A percentile compares a stretch with the other conserved stretches of the same genome.
Conservation (phyloP, 2,329 filamentous ascomycete genomes). For the Pseudonectria buxi region DNA sequence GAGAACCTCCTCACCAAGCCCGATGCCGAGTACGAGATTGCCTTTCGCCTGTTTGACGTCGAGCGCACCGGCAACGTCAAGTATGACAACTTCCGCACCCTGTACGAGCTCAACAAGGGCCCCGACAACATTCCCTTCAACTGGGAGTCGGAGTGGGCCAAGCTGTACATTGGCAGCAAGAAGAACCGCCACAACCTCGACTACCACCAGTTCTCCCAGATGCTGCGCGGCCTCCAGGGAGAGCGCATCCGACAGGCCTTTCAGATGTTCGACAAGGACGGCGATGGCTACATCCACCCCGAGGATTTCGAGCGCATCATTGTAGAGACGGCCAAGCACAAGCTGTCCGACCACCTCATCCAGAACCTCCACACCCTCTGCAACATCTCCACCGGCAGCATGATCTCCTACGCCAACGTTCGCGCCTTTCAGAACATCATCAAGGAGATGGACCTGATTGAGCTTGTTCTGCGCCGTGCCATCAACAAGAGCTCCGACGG, state of each 20-base stretch:
- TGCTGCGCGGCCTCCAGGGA: conserved; percentile 92
- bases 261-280: conserved; percentile 81
- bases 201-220: conserved; percentile 95
- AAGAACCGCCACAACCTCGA: conserved; percentile 85
- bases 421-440: conserved; percentile 98
- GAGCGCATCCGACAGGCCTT: conserved; percentile 96
- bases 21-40: conserved; percentile 97
- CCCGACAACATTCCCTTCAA: conserved; percentile 82
- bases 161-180: conserved; percentile 84
- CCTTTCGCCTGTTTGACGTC: conserved; percentile 91
- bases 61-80: conserved; percentile 78
- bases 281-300: conserved; percentile 90
- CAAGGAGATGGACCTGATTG: conserved; percentile 94
- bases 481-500: conserved; percentile 77
- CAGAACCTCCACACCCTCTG: conserved; percentile 87
- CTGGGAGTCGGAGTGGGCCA: conserved; percentile 96
- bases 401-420: conserved; percentile 96
- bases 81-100: conserved; percentile 77
- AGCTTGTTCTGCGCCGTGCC: conserved; percentile 85
- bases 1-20: conserved; percentile 90
- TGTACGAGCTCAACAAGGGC: conserved; percentile 88
- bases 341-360: conserved; percentile 92
- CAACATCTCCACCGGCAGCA: conserved; percentile 86
- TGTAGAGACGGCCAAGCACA: conserved; percentile 84
- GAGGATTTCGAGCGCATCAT: conserved; percentile 97